Base-by-base conservation (phyloP, 2,329 filamentous ascomycete genomes). In the Exophiala lecanii-corni region DNA sequence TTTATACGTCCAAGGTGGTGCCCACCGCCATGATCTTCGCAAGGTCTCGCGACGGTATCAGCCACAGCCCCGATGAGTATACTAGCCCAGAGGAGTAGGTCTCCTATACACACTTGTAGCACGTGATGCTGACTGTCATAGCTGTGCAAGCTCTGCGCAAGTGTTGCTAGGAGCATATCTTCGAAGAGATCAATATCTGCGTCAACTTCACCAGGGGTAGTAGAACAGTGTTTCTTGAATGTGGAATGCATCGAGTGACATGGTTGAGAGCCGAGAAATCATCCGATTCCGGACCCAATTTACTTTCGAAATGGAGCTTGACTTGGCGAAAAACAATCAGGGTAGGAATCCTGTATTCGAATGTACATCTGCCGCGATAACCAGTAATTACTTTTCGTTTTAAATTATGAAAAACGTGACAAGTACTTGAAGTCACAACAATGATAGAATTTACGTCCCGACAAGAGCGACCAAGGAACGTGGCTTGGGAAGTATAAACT, bases 1-100 rank as follows among this genome's bases (percentile, higher is more conserved):
- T 45, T 2, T 45, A 45, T 13, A 45, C 42, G 2, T 38, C 42
- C 2, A 45, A 33, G 13, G 28, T 35, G 15, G 42, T 45, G 6
- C 80, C 79, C 12, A 81, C 79, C 2, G 74, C 75, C 36, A 83
- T 84, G 79, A 78, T 83, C 18, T 84, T 84, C 52, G 75, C 81
- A n/a, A 78, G 78, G 3, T 81, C 76, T 50, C 72, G 69, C 56
- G 73, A 80, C 51, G 79, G 79, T 2, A 63, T 83, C 13, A 80
- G 76, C 55, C 79, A 83, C 57, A 76, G 82, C 53, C 79, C 80
- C 2, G 69, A 35, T 5, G 42, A 45, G 20, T 45, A 45, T 19
- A 36, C 25, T 19, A 25, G 42, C 4, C 42, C 42, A 9, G 42
- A 45, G 36, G 42, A 45, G 42, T 45, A 39, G 9, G 36, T 40